Conservation (phyloP, 2,329 filamentous ascomycete genomes). For the Alternaria brassicae region DNA sequence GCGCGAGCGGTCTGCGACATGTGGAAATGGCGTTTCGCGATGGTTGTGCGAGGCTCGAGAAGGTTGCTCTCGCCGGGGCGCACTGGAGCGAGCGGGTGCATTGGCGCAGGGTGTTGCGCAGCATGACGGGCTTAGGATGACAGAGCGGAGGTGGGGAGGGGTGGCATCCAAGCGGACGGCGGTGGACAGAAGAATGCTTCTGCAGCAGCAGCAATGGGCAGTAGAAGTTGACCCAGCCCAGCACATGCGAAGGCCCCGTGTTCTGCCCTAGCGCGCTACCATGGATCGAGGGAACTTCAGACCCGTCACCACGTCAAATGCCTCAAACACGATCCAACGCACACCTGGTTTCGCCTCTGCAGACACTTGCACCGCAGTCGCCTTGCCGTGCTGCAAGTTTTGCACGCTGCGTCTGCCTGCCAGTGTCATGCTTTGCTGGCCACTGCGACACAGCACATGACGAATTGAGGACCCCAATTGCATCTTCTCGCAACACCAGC, state of each 20-base stretch:
- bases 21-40: conserved; percentile 54
- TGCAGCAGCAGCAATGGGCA: conserved; percentile 24
- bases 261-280: conserved; percentile 27
- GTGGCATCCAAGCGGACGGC: conserved; percentile 43
- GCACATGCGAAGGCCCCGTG: conserved; percentile 26
- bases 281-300: conserved; percentile 16
- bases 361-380: neutral
- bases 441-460: neutral
- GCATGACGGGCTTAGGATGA: conserved; percentile 62
- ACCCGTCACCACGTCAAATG: conserved; percentile 30
- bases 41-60: conserved; percentile 51
- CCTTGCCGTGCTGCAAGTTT: neutral
- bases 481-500: conserved; percentile 5
- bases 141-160: conserved; percentile 28
- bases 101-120: conserved; percentile 72
- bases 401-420: neutral
- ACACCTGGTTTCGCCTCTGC: neutral
- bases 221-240: conserved; percentile 25
- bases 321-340: conserved; percentile 21
- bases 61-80: conserved; percentile 56
- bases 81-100: conserved; percentile 70
- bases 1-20: conserved; percentile 57
- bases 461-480: neutral
- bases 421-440: neutral
- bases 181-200: conserved; percentile 29